These are phyloP conservation scores for Calvatia gigantea DNA, from an alignment of 768 basidiomycete genomes.

Conservation along the genomic window DNA sequence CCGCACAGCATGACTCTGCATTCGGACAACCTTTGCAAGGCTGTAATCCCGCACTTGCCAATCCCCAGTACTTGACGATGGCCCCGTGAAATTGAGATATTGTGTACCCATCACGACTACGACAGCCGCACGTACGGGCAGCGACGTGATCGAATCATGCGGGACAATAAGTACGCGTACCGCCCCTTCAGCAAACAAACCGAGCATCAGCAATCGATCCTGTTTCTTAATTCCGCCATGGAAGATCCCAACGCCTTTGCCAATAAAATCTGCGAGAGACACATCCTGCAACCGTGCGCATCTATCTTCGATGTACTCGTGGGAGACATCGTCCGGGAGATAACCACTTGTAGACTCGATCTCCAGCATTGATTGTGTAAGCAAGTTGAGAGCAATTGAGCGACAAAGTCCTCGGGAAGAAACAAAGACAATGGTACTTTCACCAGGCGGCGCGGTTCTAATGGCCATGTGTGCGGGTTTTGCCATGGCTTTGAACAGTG, in stretches of 20 bases:
- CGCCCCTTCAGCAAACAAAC: constrained; percentile 77
- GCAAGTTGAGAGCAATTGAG: constrained; percentile 72
- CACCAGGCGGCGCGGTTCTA: constrained; percentile 36
- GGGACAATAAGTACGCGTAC: constrained; percentile 80
- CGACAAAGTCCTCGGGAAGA: constrained; percentile 79
- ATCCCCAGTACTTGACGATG: constrained; percentile 41
- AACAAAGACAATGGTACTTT: constrained; percentile 78
- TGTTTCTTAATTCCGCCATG: constrained; percentile 64
- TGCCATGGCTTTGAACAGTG: constrained; percentile 87
- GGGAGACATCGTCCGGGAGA: constrained; percentile 45
- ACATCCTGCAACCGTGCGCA: constrained; percentile 58
- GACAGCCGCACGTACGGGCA: constrained; percentile 78
- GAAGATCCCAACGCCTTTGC: constrained; percentile 87
- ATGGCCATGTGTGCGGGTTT: constrained; percentile 87
- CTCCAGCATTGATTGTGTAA: constrained; percentile 83
- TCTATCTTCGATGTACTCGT: constrained; percentile 56
- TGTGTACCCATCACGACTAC: constrained; percentile 95
- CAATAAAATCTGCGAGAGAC: constrained; percentile 65
- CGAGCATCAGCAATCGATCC: constrained; percentile 73
- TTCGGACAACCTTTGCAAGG: constrained; percentile 78
- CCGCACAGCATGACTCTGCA: constrained; percentile 86
- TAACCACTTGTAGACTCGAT: constrained; percentile 68
- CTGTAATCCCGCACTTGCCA: constrained; percentile 78
- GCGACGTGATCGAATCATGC: constrained; percentile 80
- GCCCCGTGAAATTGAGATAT: constrained; percentile 45